A percentile compares a stretch with the other conserved stretches of the same genome.
phyloP scores from a whole-genome alignment of 2,329 filamentous ascomycete genomes.

The Ophiostoma ips region DNA sequence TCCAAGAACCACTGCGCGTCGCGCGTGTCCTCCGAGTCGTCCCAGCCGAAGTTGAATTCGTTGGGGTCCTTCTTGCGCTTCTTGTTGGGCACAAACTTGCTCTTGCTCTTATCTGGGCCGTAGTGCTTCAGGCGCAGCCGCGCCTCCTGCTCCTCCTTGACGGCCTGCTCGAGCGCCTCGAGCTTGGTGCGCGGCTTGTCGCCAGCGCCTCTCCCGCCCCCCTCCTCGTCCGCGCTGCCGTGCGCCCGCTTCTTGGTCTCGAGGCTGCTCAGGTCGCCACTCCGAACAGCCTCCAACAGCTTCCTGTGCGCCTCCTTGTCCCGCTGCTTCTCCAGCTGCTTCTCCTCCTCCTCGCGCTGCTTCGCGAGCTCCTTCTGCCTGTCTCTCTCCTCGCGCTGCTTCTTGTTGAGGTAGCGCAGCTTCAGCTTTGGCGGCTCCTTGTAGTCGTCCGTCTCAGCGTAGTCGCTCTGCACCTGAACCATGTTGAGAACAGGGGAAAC shows the following conservation, averaged over 20 bases:
- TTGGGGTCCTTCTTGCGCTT: constrained; percentile 84
- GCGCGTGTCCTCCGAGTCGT: constrained; percentile 84
- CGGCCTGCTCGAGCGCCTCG: constrained; percentile 34
- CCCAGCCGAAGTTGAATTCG: constrained; percentile 99
- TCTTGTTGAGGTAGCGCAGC: constrained; percentile 18
- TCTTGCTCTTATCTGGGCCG: constrained; percentile 72
- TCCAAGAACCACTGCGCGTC: constrained; percentile 9
- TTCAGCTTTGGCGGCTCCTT: constrained; percentile 5
- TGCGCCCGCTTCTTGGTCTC: constrained; percentile 14
- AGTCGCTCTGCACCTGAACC: no score
- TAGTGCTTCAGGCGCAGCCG: constrained; percentile 75
- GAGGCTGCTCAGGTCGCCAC: constrained; percentile 15
- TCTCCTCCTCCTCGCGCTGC: constrained; percentile 29
- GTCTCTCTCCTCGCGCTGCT: constrained; percentile 66
- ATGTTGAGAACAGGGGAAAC: not conserved
- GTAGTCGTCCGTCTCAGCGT: constrained; percentile 1
- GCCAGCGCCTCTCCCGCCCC: no score
- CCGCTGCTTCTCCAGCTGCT: constrained; percentile 15
- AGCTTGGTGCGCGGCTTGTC: constrained; percentile 21
- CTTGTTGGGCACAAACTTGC: constrained; percentile 86
- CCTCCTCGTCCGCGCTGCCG: constrained; percentile 3
- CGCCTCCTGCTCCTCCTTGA: constrained; percentile 55
- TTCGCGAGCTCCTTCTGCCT: constrained; percentile 66
- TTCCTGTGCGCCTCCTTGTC: constrained; percentile 15
- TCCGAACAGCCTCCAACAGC: constrained; percentile 12